Percentiles rank a stretch among this genome's conserved stretches.
These are phyloP conservation scores for Arthrobotrys pseudoclavata DNA, from an alignment of 2,329 filamentous ascomycete genomes.

Conservation along the genomic window DNA sequence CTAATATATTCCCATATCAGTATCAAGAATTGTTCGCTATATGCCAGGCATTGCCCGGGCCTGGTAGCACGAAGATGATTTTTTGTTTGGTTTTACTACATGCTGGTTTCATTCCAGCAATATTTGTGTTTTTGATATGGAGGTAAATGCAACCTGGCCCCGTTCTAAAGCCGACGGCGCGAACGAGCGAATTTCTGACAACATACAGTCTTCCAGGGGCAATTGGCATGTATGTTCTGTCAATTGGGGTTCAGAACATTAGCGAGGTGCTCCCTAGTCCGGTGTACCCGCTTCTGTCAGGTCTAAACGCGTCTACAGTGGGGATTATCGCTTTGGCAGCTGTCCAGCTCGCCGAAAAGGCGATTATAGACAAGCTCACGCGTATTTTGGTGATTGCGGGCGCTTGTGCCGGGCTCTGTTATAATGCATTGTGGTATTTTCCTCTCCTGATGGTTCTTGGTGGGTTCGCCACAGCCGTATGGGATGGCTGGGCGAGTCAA, in stretches of 20 bases:
- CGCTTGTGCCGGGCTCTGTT: constrained; percentile 76
- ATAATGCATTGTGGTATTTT: constrained; percentile 82
- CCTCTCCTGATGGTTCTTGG: constrained; percentile 74
- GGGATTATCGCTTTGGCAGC: constrained; percentile 80
- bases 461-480: constrained; percentile 71
- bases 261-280: constrained; percentile 72
- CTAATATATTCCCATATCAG: constrained; percentile 65
- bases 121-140: constrained; percentile 76
- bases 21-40: constrained; percentile 81
- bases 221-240: constrained; percentile 77
- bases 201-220: constrained; percentile 75
- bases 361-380: constrained; percentile 76
- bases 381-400: constrained; percentile 75
- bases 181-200: not conserved
- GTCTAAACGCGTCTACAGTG: constrained; percentile 79
- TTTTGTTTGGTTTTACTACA: constrained; percentile 78
- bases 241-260: constrained; percentile 75
- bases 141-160: constrained; percentile 67
- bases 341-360: constrained; percentile 76
- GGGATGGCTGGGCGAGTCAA: constrained; percentile 72
- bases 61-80: constrained; percentile 78
- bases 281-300: constrained; percentile 78
- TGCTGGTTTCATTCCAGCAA: constrained; percentile 72
- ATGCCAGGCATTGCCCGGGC: constrained; percentile 77
- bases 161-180: not conserved